phyloP scores from a whole-genome alignment of 805 yeast species.

The Pichia scutulata region DNA sequence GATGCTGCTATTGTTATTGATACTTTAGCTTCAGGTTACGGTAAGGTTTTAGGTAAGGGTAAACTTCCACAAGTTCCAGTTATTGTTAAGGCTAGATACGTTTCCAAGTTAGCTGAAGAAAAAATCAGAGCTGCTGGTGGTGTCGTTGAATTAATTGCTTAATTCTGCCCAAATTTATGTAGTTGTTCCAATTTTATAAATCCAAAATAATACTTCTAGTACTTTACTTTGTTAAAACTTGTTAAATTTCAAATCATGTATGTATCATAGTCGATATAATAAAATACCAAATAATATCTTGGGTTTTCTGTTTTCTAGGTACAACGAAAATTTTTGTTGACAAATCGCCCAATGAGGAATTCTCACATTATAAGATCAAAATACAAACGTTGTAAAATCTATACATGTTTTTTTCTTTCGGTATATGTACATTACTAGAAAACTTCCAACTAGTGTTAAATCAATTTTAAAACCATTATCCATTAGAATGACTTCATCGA shows the following conservation, averaged over 20 bases:
- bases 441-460: not conserved
- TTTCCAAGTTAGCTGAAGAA: slow-evolving; percentile 98
- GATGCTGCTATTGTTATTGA: slow-evolving; percentile 98
- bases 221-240: not conserved
- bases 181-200: not conserved
- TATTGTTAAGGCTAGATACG: slow-evolving; percentile 99
- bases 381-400: not conserved
- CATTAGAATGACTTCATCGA: not conserved
- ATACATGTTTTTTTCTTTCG: not conserved
- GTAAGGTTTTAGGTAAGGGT: slow-evolving; percentile 99
- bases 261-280: too few species aligned
- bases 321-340: not conserved
- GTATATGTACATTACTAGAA: not conserved
- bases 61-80: slow-evolving; percentile 96
- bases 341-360: not conserved
- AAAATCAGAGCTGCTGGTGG: slow-evolving; percentile 99
- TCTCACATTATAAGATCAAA: not conserved
- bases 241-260: not conserved
- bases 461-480: not conserved
- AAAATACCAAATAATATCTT: too few species aligned
- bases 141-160: slow-evolving; percentile 98
- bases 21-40: slow-evolving; percentile 99
- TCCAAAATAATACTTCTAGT: not conserved
- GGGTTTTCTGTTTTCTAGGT: too few species aligned
- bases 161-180: slow-evolving; percentile 27